Conservation (phyloP, 208 protist species). For the Trypanosoma vivax region DNA sequence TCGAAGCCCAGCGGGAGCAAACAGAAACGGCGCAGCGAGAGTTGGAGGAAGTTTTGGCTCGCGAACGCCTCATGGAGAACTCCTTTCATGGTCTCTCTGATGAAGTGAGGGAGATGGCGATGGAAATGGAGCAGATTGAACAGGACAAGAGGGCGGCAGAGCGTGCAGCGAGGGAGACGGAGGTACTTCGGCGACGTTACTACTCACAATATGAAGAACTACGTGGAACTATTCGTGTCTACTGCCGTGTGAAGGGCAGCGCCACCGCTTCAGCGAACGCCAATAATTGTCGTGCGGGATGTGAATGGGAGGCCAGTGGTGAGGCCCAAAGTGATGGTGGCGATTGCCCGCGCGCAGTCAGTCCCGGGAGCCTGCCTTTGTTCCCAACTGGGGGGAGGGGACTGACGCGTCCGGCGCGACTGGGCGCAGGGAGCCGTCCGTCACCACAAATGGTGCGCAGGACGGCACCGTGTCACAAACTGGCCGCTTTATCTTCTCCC, state of each 20-base stretch:
- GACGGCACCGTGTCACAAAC: neutral
- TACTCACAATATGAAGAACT: slow-evolving; percentile 77
- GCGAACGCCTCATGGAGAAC: slow-evolving; percentile 52
- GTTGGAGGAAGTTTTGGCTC: slow-evolving; percentile 31
- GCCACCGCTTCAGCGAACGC: neutral
- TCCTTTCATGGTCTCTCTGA: slow-evolving; percentile 56
- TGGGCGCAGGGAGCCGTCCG: no score
- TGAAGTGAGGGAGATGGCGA: slow-evolving; percentile 64
- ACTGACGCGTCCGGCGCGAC: no score
- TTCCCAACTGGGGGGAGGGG: no score
- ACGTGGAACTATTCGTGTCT: slow-evolving; percentile 88
- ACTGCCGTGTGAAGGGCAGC: slow-evolving; percentile 80
- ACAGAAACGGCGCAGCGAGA: slow-evolving; percentile 10
- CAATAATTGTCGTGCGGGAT: neutral
- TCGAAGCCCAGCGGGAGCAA: slow-evolving; percentile 13
- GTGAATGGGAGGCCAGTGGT: neutral
- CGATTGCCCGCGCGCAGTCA: no score
- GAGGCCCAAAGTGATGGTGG: neutral
- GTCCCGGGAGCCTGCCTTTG: no score
- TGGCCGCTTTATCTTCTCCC: slow-evolving; percentile 39
- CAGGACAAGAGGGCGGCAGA: slow-evolving; percentile 17
- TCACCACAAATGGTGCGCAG: neutral
- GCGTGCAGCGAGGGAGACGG: slow-evolving; percentile 36
- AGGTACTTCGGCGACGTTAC: slow-evolving; percentile 67
- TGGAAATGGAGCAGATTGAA: slow-evolving; percentile 43